Base-by-base conservation (phyloP, 2,329 filamentous ascomycete genomes). In the Beauveria varroae region DNA sequence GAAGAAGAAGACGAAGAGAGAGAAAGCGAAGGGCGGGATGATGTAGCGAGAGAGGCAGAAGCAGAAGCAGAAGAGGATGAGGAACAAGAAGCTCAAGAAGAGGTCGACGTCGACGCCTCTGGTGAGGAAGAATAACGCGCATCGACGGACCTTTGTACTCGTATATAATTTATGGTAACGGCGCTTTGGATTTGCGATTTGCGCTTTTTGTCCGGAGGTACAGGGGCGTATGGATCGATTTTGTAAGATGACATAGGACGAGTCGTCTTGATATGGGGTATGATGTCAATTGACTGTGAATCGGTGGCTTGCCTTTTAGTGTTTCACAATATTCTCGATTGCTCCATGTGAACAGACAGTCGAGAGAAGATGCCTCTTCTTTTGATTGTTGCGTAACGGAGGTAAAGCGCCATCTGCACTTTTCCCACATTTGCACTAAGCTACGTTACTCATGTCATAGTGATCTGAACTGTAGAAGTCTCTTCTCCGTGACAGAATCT, bases 61-160 rank as follows among this genome's bases (percentile, higher is more conserved):
- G 44, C 10, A 3, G 46, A 46, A 18, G 50, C 43, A n/a, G 50
- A 49, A 20, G 41, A 26, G 10, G 49, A 22, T 3, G 44, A 51
- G 7, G 49, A 54, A 24, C 40, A 6, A n/a, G n/a, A 53, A 59
- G 41, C 26, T 9, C 34, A 56, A 52, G 57, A 49, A 30, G 61
- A 63, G 22, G 68, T 68, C 40, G 73, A 73, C 43, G 67, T 73
- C 16, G 73, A 74, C 41, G 72, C 72, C 4, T 71, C 73, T 58
- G 73, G 73, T 18, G 72, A 74, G 57, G 70, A 73, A 37, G 67
- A 71, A 62, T 74, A 63, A 53, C 28, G 54, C 26, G 4, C 8
- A 20, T 28, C 47, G 24, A 47, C 26, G n/a, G 26, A 20, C 26
- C 37, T n/a, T 46, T 60, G 43, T 54, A 49, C 34, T 60, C 26